These are phyloP conservation scores for Heritiera fomes DNA, from an alignment of 345 rosid genomes.

Conservation along the genomic window DNA sequence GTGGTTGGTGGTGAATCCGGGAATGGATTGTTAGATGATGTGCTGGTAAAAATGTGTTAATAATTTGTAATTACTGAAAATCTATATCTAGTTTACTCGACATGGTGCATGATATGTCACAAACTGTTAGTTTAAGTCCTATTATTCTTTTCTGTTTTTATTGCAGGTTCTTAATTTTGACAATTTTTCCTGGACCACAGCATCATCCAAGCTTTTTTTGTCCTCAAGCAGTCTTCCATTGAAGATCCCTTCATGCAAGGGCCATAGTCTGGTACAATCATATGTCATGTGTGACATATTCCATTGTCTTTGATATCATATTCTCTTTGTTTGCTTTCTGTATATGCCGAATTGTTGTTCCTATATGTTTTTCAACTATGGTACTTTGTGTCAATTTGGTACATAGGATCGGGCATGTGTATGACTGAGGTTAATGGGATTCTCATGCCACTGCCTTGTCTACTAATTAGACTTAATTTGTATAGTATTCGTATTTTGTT, in stretches of 20 bases:
- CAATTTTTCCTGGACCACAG: slow-evolving; percentile 71
- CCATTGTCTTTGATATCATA: neutral
- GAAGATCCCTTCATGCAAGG: slow-evolving; percentile 96
- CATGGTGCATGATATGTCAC: neutral
- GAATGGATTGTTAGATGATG: slow-evolving; percentile 83
- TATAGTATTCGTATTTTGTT: neutral
- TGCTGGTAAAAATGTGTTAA: slow-evolving; percentile 57
- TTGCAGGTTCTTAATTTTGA: slow-evolving; percentile 80
- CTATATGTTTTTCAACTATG: neutral
- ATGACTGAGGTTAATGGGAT: neutral
- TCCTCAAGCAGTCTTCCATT: slow-evolving; percentile 92
- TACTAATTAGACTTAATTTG: neutral
- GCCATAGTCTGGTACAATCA: slow-evolving; percentile 80
- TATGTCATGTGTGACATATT: slow-evolving; percentile 15
- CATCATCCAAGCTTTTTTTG: slow-evolving; percentile 85
- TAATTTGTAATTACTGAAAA: neutral
- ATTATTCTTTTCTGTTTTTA: slow-evolving; percentile 12
- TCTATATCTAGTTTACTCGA: neutral
- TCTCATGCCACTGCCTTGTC: neutral
- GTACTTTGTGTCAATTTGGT: neutral
- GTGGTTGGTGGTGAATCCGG: slow-evolving; percentile 95
- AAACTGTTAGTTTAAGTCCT: neutral
- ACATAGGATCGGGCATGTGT: neutral
- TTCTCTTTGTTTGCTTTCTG: neutral
- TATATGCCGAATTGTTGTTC: neutral